Conservation (phyloP, 352 stramenopile species). For the Globisporangium lucens region DNA sequence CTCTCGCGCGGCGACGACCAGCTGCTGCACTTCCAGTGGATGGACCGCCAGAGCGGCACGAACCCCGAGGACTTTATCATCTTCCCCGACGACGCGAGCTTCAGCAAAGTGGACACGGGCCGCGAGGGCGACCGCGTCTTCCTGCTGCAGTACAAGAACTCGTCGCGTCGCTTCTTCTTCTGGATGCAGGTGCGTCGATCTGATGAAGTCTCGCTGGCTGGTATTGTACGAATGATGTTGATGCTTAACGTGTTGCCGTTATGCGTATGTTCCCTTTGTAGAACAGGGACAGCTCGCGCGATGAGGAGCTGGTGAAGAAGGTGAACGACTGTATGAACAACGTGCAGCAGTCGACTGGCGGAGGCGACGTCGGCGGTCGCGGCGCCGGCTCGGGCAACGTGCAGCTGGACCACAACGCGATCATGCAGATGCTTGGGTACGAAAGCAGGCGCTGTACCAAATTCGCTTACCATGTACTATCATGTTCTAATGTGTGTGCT, state of each 20-base stretch:
- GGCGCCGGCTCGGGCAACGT: constrained; percentile 47
- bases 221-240: neutral
- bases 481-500: neutral
- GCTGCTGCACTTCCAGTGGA: constrained; percentile 92
- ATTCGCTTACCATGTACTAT: neutral
- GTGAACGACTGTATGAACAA: constrained; percentile 90
- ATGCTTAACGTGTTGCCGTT: neutral
- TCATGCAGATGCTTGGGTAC: constrained; percentile 90
- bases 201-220: neutral
- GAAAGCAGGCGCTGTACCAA: neutral
- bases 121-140: constrained; percentile 85
- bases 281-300: constrained; percentile 86
- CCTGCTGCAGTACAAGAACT: constrained; percentile 92
- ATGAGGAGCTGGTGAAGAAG: constrained; percentile 86
- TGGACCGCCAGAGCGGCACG: constrained; percentile 82
- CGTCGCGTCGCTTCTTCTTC: constrained; percentile 91
- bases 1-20: constrained; percentile 88
- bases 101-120: constrained; percentile 88
- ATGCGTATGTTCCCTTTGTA: constrained; percentile 13
- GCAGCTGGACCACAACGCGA: constrained; percentile 87
- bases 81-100: constrained; percentile 89
- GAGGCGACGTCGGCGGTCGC: constrained; percentile 24
- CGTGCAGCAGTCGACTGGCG: constrained; percentile 40
- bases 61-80: constrained; percentile 92
- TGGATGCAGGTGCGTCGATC: constrained; percentile 87